Conservation (phyloP, 2,329 filamentous ascomycete genomes). For the Annulohypoxylon truncatum region DNA sequence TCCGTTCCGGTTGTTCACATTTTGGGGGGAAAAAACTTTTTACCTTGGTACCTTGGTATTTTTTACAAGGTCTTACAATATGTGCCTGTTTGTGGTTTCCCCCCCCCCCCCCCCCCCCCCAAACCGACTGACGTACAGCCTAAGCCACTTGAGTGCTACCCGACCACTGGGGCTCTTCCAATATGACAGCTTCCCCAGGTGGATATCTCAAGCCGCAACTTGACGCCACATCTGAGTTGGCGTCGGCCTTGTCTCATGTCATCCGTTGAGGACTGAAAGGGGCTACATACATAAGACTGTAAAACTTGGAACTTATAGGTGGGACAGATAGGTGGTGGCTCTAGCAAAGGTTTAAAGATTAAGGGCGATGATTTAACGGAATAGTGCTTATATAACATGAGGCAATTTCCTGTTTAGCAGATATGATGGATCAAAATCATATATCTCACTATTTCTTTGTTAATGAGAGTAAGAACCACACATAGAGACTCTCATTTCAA, state of each 20-base stretch:
- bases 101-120: too few species aligned
- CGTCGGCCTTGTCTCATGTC: background rate
- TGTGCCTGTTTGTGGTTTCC: slow-evolving; percentile 45
- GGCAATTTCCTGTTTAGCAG: too few species aligned
- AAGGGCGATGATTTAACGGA: too few species aligned
- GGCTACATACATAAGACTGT: background rate
- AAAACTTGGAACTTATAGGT: background rate
- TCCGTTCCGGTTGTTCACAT: slow-evolving; percentile 48
- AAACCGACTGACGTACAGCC: slow-evolving; percentile 23
- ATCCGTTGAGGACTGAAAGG: background rate
- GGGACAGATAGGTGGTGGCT: background rate
- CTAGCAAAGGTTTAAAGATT: background rate
- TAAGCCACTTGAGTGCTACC: slow-evolving; percentile 16
- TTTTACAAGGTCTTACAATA: slow-evolving; percentile 30
- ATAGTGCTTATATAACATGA: background rate
- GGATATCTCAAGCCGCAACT: slow-evolving; percentile 21
- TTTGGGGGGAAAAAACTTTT: slow-evolving; percentile 43
- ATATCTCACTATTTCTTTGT: background rate
- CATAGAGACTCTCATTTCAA: too few species aligned
- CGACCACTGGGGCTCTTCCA: slow-evolving; percentile 13
- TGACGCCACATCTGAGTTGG: slow-evolving; percentile 10
- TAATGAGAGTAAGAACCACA: background rate
- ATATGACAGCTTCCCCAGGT: slow-evolving; percentile 3
- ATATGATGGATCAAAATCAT: too few species aligned
- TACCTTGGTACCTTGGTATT: slow-evolving; percentile 28